These are phyloP conservation scores for Xylaria arbuscula DNA, from an alignment of 2,329 filamentous ascomycete species.

Conservation along the genomic window DNA sequence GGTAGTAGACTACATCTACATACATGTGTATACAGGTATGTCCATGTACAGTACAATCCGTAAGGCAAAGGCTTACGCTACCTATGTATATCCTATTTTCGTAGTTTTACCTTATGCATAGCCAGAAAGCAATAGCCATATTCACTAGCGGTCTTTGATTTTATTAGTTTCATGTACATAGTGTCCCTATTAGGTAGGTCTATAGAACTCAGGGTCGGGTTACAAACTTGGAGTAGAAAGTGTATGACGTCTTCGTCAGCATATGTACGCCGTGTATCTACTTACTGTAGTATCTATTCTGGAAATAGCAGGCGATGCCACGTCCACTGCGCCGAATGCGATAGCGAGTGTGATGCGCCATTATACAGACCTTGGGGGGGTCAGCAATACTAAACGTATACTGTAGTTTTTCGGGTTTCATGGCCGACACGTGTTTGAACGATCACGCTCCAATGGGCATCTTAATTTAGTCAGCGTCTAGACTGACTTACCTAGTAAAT, in stretches of 20 bases:
- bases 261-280: not conserved
- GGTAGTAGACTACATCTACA: no score
- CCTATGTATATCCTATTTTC: no score
- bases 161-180: no score
- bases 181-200: not conserved
- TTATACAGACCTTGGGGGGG: not conserved
- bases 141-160: no score
- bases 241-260: conserved; percentile 13
- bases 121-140: no score
- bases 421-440: not conserved
- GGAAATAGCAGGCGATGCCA: not conserved
- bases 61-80: no score
- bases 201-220: not conserved
- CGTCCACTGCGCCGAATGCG: not conserved
- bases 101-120: no score
- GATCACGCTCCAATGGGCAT: not conserved
- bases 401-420: not conserved
- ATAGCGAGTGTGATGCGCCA: not conserved
- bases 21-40: no score
- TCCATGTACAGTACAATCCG: no score
- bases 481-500: no score
- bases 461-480: not conserved
- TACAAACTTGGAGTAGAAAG: not conserved
- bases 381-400: not conserved
- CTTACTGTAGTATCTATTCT: no score